Conservation (phyloP, 1,139 yeast genomes). For the Blastobotrys aristatus region DNA sequence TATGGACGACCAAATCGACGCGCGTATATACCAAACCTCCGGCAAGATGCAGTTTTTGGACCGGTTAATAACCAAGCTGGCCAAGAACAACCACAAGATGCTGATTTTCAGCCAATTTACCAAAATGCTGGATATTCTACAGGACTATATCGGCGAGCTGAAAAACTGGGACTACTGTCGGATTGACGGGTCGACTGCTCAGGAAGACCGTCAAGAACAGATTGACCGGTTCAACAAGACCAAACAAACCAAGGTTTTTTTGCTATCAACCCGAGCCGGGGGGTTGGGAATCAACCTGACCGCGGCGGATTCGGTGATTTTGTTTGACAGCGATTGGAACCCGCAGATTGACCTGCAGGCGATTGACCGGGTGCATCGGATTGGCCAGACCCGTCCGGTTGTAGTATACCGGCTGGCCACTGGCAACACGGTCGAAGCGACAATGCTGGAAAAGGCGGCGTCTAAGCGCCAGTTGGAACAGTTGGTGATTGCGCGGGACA, state of each 20-base stretch:
- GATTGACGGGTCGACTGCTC: constrained; percentile 71
- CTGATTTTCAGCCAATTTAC: constrained; percentile 84
- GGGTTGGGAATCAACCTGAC: constrained; percentile 87
- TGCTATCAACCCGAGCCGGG: constrained; percentile 88
- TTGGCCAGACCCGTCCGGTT: constrained; percentile 84
- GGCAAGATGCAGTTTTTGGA: constrained; percentile 69
- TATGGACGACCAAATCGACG: constrained; percentile 36
- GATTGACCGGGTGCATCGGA: constrained; percentile 90
- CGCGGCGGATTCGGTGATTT: constrained; percentile 82
- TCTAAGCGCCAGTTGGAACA: constrained; percentile 76
- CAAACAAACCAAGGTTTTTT: constrained; percentile 45
- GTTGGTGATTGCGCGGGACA: constrained; percentile 79
- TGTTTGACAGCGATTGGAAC: constrained; percentile 95
- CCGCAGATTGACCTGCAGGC: constrained; percentile 97
- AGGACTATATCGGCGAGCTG: constrained; percentile 58
- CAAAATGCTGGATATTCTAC: constrained; percentile 64
- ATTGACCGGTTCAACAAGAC: constrained; percentile 49
- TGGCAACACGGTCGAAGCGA: constrained; percentile 75
- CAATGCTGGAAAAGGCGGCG: constrained; percentile 69
- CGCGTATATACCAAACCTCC: constrained; percentile 47
- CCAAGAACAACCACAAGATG: constrained; percentile 55
- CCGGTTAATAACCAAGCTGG: constrained; percentile 51
- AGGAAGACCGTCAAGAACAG: constrained; percentile 58
- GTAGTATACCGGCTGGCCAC: constrained; percentile 72
- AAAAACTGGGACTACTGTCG: constrained; percentile 49